Evolutionary conservation across 495 filamentous ascomycete species (phyloP), one percentile per base, ranked within the genome.

Genomic region (Lichenothelia convexa): DNA sequence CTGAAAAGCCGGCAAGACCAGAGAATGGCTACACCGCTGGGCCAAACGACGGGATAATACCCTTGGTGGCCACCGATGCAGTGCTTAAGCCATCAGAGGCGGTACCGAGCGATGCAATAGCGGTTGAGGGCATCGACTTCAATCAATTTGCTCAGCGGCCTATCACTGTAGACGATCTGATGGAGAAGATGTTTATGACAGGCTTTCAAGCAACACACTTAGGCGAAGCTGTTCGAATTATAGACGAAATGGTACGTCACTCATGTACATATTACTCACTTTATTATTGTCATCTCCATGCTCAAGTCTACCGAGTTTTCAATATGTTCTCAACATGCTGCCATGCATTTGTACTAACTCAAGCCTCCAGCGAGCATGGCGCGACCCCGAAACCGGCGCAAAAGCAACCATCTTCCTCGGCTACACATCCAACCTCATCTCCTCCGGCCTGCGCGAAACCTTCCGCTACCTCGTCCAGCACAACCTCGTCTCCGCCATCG

Each of bases 391-490:
- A 47, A 78, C 77, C 2, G 66, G 64, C 19, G 67, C 74, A 11
- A 68, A 66, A 45, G 85, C 84, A 5, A 94, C 86, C 32, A 87
- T 95, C 52, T 94, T 94, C 59, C 75, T 94, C 15, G 91, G 91
- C 29, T 99, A 91, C 58, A 95, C 89, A 18, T 89, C 80, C 15
- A 95, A 99, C 53, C 63, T 99, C 37, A 91, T 97, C 45, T 95
- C 89, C 1, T 95, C 87, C 15, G 89, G 91, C 9, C 67, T 99
- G 3, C 71, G 89, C 15, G 82, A 89, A 42, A 89, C 83, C 18
- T 59, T 99, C 45, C 80, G 91, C 17, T 95, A 82, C 56, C 70
- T 95, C 1, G 87, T 92, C 9, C 69, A 93, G 54, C 82, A 95
- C 57, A 70, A 72, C 22, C 86, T 95, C 51, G 73, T 95, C 40